Evolutionary conservation across 1,284 basidiomycete genomes (phyloP).

Genomic region (Mycena sp.): DNA sequence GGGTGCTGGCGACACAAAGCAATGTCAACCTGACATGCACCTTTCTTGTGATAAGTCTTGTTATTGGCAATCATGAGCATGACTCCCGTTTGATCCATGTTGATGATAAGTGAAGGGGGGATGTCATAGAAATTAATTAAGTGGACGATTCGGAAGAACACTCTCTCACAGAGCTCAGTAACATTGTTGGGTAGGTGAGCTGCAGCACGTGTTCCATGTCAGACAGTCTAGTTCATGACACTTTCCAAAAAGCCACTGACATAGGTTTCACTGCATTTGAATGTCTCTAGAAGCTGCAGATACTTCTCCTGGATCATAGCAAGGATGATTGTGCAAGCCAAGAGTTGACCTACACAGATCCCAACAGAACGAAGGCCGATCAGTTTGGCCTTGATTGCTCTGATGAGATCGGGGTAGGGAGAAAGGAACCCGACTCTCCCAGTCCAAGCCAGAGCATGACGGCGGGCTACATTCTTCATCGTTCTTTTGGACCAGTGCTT

Average conservation of each 20-base stretch:
- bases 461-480: constrained; percentile 19
- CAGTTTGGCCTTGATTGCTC: constrained; percentile 19
- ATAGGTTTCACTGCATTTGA: constrained; percentile 35
- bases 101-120: constrained; percentile 32
- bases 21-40: constrained; percentile 39
- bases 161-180: constrained; percentile 23
- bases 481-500: constrained; percentile 11
- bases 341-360: constrained; percentile 26
- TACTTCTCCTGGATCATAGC: constrained; percentile 21
- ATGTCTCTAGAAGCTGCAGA: constrained; percentile 22
- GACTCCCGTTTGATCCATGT: constrained; percentile 37
- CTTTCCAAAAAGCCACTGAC: constrained; percentile 31
- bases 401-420: constrained; percentile 20
- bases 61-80: constrained; percentile 33
- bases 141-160: constrained; percentile 34
- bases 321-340: constrained; percentile 32
- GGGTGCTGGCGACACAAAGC: constrained; percentile 37
- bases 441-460: constrained; percentile 25
- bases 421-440: constrained; percentile 28
- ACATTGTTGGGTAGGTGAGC: constrained; percentile 34
- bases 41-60: constrained; percentile 33
- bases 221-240: constrained; percentile 32
- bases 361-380: constrained; percentile 14
- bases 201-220: constrained; percentile 31
- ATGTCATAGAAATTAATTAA: constrained; percentile 33